These are phyloP conservation scores for Neurospora pannonica DNA, from an alignment of 495 filamentous ascomycete genomes.

Conservation along the genomic window DNA sequence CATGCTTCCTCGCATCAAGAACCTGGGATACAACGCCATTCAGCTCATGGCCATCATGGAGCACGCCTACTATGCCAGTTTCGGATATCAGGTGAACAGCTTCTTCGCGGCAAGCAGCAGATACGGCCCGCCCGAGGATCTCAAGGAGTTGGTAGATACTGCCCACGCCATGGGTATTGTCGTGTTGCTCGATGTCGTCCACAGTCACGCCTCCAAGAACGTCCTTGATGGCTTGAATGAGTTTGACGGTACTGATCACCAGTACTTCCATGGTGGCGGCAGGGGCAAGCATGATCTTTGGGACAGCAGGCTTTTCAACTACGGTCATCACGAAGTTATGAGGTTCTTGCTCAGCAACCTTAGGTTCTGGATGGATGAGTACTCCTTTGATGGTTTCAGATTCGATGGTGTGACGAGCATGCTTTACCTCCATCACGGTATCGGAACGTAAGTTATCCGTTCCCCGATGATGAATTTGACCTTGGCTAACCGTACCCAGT, in stretches of 20 bases:
- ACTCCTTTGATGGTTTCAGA: constrained; percentile 89
- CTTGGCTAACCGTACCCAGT: constrained; percentile 32
- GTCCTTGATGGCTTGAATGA: constrained; percentile 86
- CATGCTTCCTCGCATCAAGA: constrained; percentile 83
- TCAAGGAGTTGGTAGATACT: constrained; percentile 94
- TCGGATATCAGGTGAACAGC: constrained; percentile 96
- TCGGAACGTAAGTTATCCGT: constrained; percentile 76
- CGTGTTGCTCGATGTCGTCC: constrained; percentile 93
- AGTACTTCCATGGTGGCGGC: constrained; percentile 83
- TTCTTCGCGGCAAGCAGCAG: constrained; percentile 97
- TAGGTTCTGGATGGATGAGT: constrained; percentile 99
- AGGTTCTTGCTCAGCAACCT: constrained; percentile 91
- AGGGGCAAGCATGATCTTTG: constrained; percentile 85
- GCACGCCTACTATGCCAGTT: constrained; percentile 98
- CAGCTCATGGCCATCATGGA: constrained; percentile 99
- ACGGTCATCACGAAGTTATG: constrained; percentile 87
- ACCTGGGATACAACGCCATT: constrained; percentile 92
- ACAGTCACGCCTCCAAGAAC: constrained; percentile 97
- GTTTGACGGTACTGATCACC: constrained; percentile 90
- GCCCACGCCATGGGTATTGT: constrained; percentile 84
- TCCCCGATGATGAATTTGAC: not conserved
- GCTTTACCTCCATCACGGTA: constrained; percentile 92
- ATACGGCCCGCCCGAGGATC: constrained; percentile 86
- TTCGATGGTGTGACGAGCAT: constrained; percentile 99
- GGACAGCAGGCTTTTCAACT: constrained; percentile 97